Percentiles rank a stretch among this genome's conserved stretches.
Evolutionary conservation across 2,329 filamentous ascomycete genomes (phyloP).

Genomic region (Zymoseptoria brevis): DNA sequence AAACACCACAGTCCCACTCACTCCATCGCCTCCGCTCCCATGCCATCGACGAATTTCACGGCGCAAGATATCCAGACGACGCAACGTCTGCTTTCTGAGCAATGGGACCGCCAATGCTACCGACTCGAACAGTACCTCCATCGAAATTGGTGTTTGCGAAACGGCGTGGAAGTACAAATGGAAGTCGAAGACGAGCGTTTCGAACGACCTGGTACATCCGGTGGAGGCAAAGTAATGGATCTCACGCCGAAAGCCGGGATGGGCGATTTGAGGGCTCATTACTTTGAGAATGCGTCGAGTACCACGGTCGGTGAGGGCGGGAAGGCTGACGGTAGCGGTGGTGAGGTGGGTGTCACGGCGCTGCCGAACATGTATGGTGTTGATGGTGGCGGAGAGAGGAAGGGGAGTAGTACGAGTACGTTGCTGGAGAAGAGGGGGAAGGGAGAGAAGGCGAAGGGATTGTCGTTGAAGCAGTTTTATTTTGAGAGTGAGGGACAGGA

Average conservation of each 20-base stretch:
- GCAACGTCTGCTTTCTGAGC: slow-evolving; percentile 40
- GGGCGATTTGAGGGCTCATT: background rate
- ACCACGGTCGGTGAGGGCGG: background rate
- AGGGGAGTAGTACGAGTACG: background rate
- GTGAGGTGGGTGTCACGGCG: background rate
- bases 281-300: background rate
- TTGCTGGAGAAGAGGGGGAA: background rate
- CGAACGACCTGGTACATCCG: slow-evolving; percentile 34
- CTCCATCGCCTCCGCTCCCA: slow-evolving; percentile 11
- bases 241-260: background rate
- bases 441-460: background rate
- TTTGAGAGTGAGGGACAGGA: background rate
- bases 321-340: background rate
- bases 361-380: background rate
- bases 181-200: slow-evolving; percentile 41
- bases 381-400: background rate
- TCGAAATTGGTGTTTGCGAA: slow-evolving; percentile 40
- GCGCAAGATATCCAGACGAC: slow-evolving; percentile 46
- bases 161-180: slow-evolving; percentile 36
- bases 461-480: background rate
- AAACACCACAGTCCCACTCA: slow-evolving; percentile 14
- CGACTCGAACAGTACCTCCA: slow-evolving; percentile 40
- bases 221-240: slow-evolving; percentile 22
- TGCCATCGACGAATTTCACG: slow-evolving; percentile 27
- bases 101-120: slow-evolving; percentile 43